Conservation (phyloP, 1,284 basidiomycete genomes). For the Heterobasidion annosum region DNA sequence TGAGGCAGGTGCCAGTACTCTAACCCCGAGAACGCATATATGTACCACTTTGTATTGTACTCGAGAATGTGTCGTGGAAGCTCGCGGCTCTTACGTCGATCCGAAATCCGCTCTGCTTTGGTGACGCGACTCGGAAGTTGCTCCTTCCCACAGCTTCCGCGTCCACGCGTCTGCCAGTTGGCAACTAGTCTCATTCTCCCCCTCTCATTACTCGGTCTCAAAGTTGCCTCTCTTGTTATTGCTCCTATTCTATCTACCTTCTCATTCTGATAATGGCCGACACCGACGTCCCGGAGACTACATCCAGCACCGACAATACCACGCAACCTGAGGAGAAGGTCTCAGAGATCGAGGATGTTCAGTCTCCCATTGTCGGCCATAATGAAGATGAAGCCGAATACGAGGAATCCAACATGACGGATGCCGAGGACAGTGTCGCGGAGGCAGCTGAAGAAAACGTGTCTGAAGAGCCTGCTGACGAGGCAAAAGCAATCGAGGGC, state of each 20-base stretch:
- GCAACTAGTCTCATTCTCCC: conserved; percentile 16
- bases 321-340: conserved; percentile 9
- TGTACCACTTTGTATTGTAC: too few species aligned
- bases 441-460: conserved; percentile 4
- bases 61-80: too few species aligned
- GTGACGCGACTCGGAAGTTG: neutral
- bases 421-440: conserved; percentile 14
- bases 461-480: conserved; percentile 8
- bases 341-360: conserved; percentile 1
- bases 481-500: conserved; percentile 2
- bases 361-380: conserved; percentile 10
- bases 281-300: conserved; percentile 24
- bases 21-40: too few species aligned
- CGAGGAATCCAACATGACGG: conserved; percentile 35
- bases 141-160: too few species aligned
- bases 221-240: conserved; percentile 7
- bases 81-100: too few species aligned
- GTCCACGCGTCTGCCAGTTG: conserved; percentile 7
- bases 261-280: conserved; percentile 35
- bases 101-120: too few species aligned
- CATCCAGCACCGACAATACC: conserved; percentile 15
- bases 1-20: too few species aligned
- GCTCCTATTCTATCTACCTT: conserved; percentile 8
- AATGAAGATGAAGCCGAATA: conserved; percentile 33
- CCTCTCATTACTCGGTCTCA: conserved; percentile 16